Evolutionary conservation across 2,329 filamentous ascomycete species (phyloP), one percentile per base, ranked within the genome.

Genomic region (Fonsecaea multimorphosa): DNA sequence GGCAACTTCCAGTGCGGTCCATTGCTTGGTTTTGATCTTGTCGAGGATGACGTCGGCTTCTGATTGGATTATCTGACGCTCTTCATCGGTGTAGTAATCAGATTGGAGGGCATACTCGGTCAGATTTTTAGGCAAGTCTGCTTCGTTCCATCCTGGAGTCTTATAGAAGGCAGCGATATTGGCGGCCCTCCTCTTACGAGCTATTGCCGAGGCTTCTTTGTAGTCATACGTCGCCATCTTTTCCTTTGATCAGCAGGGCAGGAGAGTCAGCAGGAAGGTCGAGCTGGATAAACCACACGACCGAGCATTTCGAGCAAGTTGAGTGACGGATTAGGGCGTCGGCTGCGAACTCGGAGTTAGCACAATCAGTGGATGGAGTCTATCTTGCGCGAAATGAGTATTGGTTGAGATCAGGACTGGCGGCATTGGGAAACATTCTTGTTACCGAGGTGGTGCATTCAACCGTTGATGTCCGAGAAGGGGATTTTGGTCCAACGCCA

Each of bases 41-140:
- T 72, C 51, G 1, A 79, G 68, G 46, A 79, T 77, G 9, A 73
- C 70, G 9, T 72, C 70, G 1, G 77, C 78, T 49, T 75, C 67
- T 0, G 74, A 73, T 38, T 78, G 72, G 14, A 84, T 84, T 49
- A 86, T 85, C 29, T 82, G 79, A 72, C 86, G 71, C 69, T 86
- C 85, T n/a, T 76, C 69, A 9, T 65, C 44, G 8, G 79, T 86
- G 68, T 90, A 87, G 81, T 87, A 87, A 1, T 86, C 86, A 0
- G 86, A 89, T 72, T 72, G 69, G 36, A 72, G 59, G 8, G 69
- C 63, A 54, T 70, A 70, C 27, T 72, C 69, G 29, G 69, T 69
- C 55, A 72, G 58, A 36, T 72, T 72, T 44, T 66, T 64, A 16
- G 71, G 71, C 16, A 72, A 61, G 27, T 69, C 62, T 49, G 51